These are phyloP conservation scores for Mucor indicus DNA, from an alignment of 371 early-diverging fungal genomes.

Conservation along the genomic window DNA sequence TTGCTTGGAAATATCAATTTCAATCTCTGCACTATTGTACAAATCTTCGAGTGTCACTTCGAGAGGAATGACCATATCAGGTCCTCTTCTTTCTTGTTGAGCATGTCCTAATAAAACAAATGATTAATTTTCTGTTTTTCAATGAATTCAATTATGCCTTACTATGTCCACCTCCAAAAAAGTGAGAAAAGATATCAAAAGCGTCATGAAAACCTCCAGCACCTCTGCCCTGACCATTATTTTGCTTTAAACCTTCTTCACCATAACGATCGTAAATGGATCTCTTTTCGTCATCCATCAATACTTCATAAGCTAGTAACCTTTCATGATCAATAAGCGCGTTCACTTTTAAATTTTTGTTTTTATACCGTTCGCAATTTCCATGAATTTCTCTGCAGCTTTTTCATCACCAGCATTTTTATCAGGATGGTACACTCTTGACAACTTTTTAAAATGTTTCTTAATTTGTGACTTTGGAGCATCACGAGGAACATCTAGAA, in stretches of 20 bases:
- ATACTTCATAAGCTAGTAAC: constrained; percentile 82
- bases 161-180: constrained; percentile 52
- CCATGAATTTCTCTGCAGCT: constrained; percentile 89
- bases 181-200: constrained; percentile 91
- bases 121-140: neutral
- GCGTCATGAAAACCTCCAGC: constrained; percentile 82
- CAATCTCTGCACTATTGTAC: constrained; percentile 78
- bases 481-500: constrained; percentile 81
- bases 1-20: constrained; percentile 90
- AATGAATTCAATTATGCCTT: neutral
- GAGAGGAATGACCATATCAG: constrained; percentile 71
- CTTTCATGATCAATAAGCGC: no score
- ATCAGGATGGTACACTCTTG: constrained; percentile 89
- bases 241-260: constrained; percentile 85
- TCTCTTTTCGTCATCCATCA: constrained; percentile 84
- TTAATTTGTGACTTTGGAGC: constrained; percentile 87
- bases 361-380: constrained; percentile 83
- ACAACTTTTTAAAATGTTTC: constrained; percentile 86
- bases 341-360: no score
- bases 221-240: constrained; percentile 60
- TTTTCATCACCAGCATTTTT: constrained; percentile 80
- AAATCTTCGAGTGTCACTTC: constrained; percentile 88
- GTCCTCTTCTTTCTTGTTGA: constrained; percentile 76
- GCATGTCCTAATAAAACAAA: constrained; percentile 7
- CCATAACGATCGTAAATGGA: constrained; percentile 79